Evolutionary conservation across 2,329 filamentous ascomycete genomes (phyloP), one percentile per base, ranked within the genome.

Genomic region (Colletotrichum australisinense): DNA sequence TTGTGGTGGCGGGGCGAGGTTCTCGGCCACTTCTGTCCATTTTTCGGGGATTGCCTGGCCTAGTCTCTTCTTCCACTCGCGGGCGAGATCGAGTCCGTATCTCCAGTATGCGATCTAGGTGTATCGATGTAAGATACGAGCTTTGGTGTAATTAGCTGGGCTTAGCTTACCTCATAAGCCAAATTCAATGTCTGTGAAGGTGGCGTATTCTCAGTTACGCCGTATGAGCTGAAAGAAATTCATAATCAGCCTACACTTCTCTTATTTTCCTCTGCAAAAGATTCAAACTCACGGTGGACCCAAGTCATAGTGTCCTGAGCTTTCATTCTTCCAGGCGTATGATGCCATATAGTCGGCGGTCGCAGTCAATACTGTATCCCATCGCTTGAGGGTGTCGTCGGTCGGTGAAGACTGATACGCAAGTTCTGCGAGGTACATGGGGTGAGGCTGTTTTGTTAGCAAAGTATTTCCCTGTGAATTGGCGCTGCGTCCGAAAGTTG

Each of bases 311-410:
- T 85, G 79, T 3, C 83, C 80, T 0, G 88, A 89, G 0, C 85
- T 84, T 3, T 79, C 74, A 76, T 92, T 91, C 75, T 82, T 87
- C 80, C 84, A 91, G 0, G 88, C 89, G 74, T 87, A 91, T 5
- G 85, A 88, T 1, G 83, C 87, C 89, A 92, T 91, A 76, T 89
- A 92, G 73, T 91, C 86, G 1, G 90, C 89, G 0, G 87, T 84
- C 0, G 84, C 82, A 1, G 83, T 84, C 2, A 91, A 74, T 7
- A 91, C 78, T 0, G 78, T 77, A 67, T 91, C 87, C 90, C 90
- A 92, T 38, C 84, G 85, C 49, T 78, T 66, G 3, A 92, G 77
- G 0, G 86, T 89, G 6, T 81, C 78, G 1, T 79, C 67, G 4
- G 63, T 77, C 1, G 78, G 77, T 5, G 73, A 68, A 0, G 76